phyloP scores from a whole-genome alignment of 352 stramenopile genomes.

The Globisporangium orthogonon region DNA sequence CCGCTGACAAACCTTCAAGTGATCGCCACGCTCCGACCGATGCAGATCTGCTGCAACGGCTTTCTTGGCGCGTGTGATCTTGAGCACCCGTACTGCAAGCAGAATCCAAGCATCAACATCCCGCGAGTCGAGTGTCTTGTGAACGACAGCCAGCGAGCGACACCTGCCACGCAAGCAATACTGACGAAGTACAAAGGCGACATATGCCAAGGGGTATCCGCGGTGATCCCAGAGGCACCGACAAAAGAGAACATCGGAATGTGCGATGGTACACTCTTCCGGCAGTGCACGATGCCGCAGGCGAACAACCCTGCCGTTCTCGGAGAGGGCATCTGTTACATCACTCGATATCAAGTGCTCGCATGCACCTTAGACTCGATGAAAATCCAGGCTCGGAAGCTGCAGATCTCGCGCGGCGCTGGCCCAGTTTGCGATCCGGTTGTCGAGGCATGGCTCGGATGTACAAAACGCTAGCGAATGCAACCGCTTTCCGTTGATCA shows the following conservation, averaged over 20 bases:
- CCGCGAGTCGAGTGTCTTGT: too few relatives aligned
- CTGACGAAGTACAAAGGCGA: neutral
- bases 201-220: too few relatives aligned
- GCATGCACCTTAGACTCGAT: neutral
- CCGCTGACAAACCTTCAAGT: neutral
- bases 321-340: neutral
- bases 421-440: neutral
- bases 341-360: neutral
- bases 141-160: neutral
- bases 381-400: neutral
- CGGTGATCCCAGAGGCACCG: too few relatives aligned
- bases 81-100: neutral
- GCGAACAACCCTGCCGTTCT: neutral
- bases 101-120: too few relatives aligned
- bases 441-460: slow-evolving; percentile 16
- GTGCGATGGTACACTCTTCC: neutral
- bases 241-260: neutral
- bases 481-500: too few relatives aligned
- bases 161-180: neutral
- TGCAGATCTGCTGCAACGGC: neutral
- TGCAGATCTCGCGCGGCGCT: neutral
- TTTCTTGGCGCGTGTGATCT: neutral
- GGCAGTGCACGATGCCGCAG: neutral
- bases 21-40: neutral
- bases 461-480: too few relatives aligned